A percentile compares a stretch with the other conserved stretches of the same genome.
These are phyloP conservation scores for Spergularia marina DNA, from an alignment of 148 eudicot genomes.

Conservation along the genomic window DNA sequence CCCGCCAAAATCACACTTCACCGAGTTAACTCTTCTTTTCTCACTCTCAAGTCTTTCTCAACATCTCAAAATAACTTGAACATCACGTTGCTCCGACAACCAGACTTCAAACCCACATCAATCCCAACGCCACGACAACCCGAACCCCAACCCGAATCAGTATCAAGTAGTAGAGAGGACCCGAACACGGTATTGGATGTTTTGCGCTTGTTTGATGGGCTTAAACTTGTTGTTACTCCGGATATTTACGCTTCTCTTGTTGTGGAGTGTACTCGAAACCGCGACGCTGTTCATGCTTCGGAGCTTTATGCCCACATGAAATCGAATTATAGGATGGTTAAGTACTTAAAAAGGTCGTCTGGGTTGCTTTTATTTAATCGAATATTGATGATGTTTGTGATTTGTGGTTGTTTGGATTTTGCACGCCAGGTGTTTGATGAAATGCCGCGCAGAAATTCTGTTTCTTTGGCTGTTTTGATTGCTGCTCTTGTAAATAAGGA, in stretches of 20 bases:
- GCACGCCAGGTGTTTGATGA: conserved; percentile 63
- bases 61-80: no score
- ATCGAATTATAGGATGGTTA: conserved; percentile 30
- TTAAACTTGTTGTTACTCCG: conserved; percentile 39
- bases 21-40: neutral
- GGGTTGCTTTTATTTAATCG: conserved; percentile 46
- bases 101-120: neutral
- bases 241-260: conserved; percentile 61
- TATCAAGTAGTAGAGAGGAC: neutral
- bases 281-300: conserved; percentile 36
- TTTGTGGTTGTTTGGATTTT: conserved; percentile 44
- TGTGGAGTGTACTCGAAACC: conserved; percentile 49
- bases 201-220: conserved; percentile 56
- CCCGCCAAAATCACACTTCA: neutral
- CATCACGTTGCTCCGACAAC: no score
- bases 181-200: conserved; percentile 40
- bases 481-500: conserved; percentile 28
- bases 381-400: conserved; percentile 46
- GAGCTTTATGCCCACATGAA: conserved; percentile 42
- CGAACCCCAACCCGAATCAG: neutral
- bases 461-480: conserved; percentile 62
- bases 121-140: conserved; percentile 1
- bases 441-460: conserved; percentile 48
- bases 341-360: conserved; percentile 21
- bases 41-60: no score